Conservation (phyloP, 2,329 filamentous ascomycete genomes). For the Davidsoniella eucalypti region DNA sequence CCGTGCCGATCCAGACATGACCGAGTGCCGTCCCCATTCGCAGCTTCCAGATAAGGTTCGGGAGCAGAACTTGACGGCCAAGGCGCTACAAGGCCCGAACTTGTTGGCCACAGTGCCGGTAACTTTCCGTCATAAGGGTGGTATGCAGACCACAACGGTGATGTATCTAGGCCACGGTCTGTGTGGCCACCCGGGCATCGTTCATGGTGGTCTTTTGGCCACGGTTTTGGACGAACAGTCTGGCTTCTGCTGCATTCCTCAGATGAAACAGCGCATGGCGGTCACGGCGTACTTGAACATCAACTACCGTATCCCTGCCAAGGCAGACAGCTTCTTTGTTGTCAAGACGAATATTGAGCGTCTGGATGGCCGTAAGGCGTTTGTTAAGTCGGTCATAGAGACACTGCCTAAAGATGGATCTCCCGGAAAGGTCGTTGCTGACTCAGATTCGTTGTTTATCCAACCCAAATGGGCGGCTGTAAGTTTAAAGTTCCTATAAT, state of each 20-base stretch:
- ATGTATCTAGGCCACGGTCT: conserved; percentile 57
- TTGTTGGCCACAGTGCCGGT: conserved; percentile 70
- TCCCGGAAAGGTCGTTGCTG: conserved; percentile 54
- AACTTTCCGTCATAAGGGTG: conserved; percentile 54
- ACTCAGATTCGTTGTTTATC: conserved; percentile 75
- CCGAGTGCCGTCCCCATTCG: conserved; percentile 69
- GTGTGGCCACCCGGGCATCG: conserved; percentile 78
- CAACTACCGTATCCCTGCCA: conserved; percentile 69
- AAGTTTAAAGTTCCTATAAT: conserved; percentile 22
- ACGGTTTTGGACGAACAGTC: conserved; percentile 85
- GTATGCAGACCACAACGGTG: conserved; percentile 54
- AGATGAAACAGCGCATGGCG: conserved; percentile 69
- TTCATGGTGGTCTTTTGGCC: conserved; percentile 79
- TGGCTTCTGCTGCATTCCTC: conserved; percentile 73
- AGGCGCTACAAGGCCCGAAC: conserved; percentile 57
- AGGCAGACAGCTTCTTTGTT: conserved; percentile 60
- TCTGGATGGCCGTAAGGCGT: conserved; percentile 85
- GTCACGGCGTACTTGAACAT: conserved; percentile 74
- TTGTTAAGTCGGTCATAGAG: conserved; percentile 80
- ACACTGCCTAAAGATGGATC: conserved; percentile 45
- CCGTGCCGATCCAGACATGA: conserved; percentile 47
- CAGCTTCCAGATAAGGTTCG: conserved; percentile 62
- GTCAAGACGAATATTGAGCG: conserved; percentile 63
- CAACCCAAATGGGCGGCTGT: conserved; percentile 72
- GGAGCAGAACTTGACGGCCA: conserved; percentile 63